phyloP scores from a whole-genome alignment of 164 flowering plant species.

The Vitis vinifera region DNA sequence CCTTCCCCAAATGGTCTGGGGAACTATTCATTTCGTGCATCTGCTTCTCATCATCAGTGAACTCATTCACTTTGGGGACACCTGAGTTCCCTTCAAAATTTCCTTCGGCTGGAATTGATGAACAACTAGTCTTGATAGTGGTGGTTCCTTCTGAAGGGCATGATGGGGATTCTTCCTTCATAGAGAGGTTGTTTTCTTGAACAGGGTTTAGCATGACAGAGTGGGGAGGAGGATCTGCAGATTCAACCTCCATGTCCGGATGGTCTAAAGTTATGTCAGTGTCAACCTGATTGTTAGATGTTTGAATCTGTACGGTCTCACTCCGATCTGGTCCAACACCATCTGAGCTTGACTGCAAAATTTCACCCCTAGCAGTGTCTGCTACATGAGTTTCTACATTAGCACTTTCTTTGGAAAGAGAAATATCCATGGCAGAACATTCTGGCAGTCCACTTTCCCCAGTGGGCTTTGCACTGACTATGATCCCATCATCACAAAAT shows the following conservation, averaged over 20 bases:
- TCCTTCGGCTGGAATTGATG: slow-evolving; percentile 13
- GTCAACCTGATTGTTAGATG: neutral
- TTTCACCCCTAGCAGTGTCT: slow-evolving; percentile 25
- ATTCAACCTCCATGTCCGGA: slow-evolving; percentile 6
- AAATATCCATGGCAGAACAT: slow-evolving; percentile 14
- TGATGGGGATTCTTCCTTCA: slow-evolving; percentile 17
- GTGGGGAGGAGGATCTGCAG: slow-evolving; percentile 16
- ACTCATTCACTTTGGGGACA: slow-evolving; percentile 17
- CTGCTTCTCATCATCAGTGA: slow-evolving; percentile 23
- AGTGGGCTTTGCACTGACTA: slow-evolving; percentile 4
- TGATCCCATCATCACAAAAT: slow-evolving; percentile 13
- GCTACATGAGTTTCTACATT: slow-evolving; percentile 12
- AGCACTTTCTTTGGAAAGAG: slow-evolving; percentile 17
- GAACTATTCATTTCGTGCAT: slow-evolving; percentile 13
- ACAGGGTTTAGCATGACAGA: slow-evolving; percentile 10
- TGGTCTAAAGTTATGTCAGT: slow-evolving; percentile 8
- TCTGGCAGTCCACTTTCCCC: slow-evolving; percentile 23
- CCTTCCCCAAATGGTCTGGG: slow-evolving; percentile 18
- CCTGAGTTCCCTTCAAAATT: slow-evolving; percentile 22
- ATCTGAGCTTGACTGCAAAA: slow-evolving; percentile 19
- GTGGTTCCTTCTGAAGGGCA: slow-evolving; percentile 10
- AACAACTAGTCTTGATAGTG: slow-evolving; percentile 19
- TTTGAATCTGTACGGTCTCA: slow-evolving; percentile 13
- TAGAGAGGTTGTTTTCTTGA: slow-evolving; percentile 17
- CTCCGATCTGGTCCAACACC: slow-evolving; percentile 15